These are phyloP conservation scores for Penicillium simplicissimum DNA, from an alignment of 495 filamentous ascomycete genomes.

Conservation along the genomic window DNA sequence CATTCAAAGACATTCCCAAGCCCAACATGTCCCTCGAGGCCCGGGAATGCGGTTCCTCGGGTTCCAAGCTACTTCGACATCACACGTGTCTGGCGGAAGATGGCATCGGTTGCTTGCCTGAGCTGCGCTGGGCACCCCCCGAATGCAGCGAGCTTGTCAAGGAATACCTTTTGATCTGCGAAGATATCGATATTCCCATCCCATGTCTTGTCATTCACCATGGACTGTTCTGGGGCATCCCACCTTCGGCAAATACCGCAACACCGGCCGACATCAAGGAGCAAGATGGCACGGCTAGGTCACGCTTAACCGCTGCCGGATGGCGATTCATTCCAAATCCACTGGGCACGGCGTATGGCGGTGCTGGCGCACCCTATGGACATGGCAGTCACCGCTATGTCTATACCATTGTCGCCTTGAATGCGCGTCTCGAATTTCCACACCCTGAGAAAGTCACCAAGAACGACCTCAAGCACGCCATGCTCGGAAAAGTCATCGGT, in stretches of 20 bases:
- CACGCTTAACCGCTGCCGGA: constrained; percentile 30
- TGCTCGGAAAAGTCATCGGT: constrained; percentile 48
- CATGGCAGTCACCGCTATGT: constrained; percentile 54
- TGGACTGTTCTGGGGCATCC: constrained; percentile 48
- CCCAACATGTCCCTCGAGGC: constrained; percentile 46
- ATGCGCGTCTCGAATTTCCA: constrained; percentile 36
- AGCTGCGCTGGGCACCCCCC: constrained; percentile 41
- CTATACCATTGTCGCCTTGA: constrained; percentile 50
- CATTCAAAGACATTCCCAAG: constrained; percentile 33
- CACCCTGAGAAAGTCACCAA: constrained; percentile 36
- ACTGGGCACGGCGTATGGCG: constrained; percentile 33
- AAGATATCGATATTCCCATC: constrained; percentile 53
- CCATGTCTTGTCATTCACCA: constrained; percentile 47
- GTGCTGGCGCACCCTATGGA: constrained; percentile 45
- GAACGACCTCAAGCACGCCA: constrained; percentile 42
- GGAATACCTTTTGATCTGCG: constrained; percentile 51
- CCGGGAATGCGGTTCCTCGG: constrained; percentile 40
- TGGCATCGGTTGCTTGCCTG: constrained; percentile 40
- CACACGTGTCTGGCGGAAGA: constrained; percentile 40
- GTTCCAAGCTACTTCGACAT: constrained; percentile 34
- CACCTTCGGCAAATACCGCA: constrained; percentile 31
- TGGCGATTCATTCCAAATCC: constrained; percentile 46
- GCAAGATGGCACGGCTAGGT: constrained; percentile 17
- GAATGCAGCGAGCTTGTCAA: constrained; percentile 28
- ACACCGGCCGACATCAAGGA: constrained; percentile 36